phyloP scores from a whole-genome alignment of 768 basidiomycete genomes.

The Lactarius indigo region DNA sequence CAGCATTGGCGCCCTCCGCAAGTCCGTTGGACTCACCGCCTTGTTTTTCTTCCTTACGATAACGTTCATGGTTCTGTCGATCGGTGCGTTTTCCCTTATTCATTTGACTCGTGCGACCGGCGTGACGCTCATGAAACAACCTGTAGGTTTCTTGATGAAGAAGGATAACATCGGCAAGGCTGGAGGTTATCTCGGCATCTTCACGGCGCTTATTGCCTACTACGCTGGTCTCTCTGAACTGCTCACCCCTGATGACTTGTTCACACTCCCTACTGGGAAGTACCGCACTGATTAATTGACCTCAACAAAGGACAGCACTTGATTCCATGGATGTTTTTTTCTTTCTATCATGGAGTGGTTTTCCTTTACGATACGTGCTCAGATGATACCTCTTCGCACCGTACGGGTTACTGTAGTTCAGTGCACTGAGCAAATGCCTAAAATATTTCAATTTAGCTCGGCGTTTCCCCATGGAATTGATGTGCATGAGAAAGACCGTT shows the following conservation, averaged over 20 bases:
- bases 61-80: slow-evolving; percentile 49
- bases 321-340: neutral
- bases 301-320: neutral
- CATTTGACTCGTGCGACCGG: neutral
- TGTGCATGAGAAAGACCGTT: neutral
- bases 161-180: slow-evolving; percentile 32
- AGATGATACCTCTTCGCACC: neutral
- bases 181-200: slow-evolving; percentile 44
- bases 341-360: neutral
- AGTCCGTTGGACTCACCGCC: slow-evolving; percentile 46
- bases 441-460: neutral
- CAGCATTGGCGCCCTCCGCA: slow-evolving; percentile 49
- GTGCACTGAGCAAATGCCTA: neutral
- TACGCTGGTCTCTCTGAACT: slow-evolving; percentile 44
- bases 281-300: neutral
- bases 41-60: slow-evolving; percentile 52
- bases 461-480: neutral
- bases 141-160: slow-evolving; percentile 22
- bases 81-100: slow-evolving; percentile 31
- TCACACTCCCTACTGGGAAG: slow-evolving; percentile 41
- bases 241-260: slow-evolving; percentile 37
- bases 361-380: neutral
- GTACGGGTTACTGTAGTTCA: neutral
- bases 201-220: slow-evolving; percentile 47
- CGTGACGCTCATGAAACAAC: slow-evolving; percentile 27